Evolutionary conservation across 306 rosid genomes (phyloP), one percentile per base, ranked within the genome.

Genomic region (Argentina anserina): DNA sequence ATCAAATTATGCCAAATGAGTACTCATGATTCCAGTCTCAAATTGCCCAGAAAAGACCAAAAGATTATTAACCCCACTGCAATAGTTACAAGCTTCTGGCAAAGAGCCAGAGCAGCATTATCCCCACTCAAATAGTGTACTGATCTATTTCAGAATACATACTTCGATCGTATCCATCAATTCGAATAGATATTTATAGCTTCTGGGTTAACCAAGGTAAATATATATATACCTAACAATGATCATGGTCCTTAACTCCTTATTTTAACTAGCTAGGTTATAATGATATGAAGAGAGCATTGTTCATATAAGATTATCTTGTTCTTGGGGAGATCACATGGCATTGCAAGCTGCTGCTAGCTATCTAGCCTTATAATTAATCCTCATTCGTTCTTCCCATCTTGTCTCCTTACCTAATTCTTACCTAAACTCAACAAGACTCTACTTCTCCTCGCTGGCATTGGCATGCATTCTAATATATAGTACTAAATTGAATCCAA

Each of bases 321-420:
- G 67, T 34, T n/a, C 67, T 62, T 18, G 42, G 36, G 21, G 12
- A 15, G n/a, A 29, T 60, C 65, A 60, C 65, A 60, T 29, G 40
- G 40, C 9, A 29, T 29, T 60, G 21, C n/a, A 28, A 60, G 39
- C 23, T 25, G 15, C 15, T 60, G 21, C n/a, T 13, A 60, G 39
- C 23, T 25, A 42, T 15, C 6, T 10, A 11, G 34, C 20, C 7
- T 26, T 56, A 26, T 26, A 26, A 56, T 25, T 5, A 12, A 26
- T 25, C 62, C 8, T 56, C 62, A 12, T 56, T 13, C 56, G 20
- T 49, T 75, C 66, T 49, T 72, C 74, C 71, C 73, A 60, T 68
- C 53, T 72, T 87, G 85, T 76, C 76, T 65, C 87, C 86, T 87
- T 79, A 66, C 68, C 81, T 67, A 12, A 36, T 59, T 50, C 64